Conservation (phyloP, 1,284 basidiomycete genomes). For the Irpex sp. region DNA sequence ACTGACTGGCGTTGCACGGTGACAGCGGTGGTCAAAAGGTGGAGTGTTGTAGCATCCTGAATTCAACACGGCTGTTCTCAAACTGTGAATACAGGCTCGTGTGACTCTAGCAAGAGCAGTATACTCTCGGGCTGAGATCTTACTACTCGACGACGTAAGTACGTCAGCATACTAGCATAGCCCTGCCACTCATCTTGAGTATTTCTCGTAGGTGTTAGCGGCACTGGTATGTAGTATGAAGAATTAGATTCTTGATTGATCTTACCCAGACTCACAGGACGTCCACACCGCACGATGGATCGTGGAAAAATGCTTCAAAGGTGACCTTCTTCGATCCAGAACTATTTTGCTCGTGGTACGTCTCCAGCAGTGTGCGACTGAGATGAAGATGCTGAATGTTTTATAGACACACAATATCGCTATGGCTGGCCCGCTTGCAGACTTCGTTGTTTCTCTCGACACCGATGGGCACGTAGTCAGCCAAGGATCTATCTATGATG, state of each 20-base stretch:
- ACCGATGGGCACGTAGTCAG: conserved; percentile 44
- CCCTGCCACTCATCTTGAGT: not conserved
- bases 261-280: conserved; percentile 24
- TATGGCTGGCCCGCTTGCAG: conserved; percentile 58
- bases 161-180: not conserved
- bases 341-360: conserved; percentile 72
- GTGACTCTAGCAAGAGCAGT: conserved; percentile 69
- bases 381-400: not conserved
- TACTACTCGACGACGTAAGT: conserved; percentile 57
- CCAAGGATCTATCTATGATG: conserved; percentile 43
- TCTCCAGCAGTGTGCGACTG: not conserved
- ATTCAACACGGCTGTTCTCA: conserved; percentile 38
- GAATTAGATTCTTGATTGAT: not conserved
- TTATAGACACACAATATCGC: conserved; percentile 37
- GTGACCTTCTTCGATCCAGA: conserved; percentile 62
- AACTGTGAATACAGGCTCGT: conserved; percentile 37
- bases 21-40: conserved; percentile 66
- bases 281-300: conserved; percentile 75
- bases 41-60: too few species aligned
- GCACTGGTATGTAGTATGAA: conserved; percentile 30
- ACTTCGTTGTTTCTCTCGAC: conserved; percentile 55
- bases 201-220: conserved; percentile 35
- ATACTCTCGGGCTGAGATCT: conserved; percentile 52
- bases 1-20: not conserved
- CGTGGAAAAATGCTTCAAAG: conserved; percentile 70